phyloP scores from a whole-genome alignment of 352 stramenopile species.

The Phytopythium litorale region DNA sequence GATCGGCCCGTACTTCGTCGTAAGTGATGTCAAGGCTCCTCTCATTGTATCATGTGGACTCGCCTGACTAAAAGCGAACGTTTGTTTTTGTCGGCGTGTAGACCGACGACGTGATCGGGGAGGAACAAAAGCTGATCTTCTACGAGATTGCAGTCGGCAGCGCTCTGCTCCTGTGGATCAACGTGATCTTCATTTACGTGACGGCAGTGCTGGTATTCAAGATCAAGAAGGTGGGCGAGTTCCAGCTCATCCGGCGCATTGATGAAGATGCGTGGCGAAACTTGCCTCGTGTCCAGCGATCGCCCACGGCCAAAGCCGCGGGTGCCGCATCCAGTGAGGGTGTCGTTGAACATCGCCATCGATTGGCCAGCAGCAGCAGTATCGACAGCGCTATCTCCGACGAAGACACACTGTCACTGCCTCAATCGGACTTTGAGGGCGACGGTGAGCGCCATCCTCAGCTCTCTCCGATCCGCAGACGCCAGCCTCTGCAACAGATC shows the following conservation, averaged over 20 bases:
- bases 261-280: constrained; percentile 81
- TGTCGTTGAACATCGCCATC: constrained; percentile 13
- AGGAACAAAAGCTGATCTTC: constrained; percentile 83
- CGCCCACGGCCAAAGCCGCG: constrained; percentile 30
- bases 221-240: constrained; percentile 84
- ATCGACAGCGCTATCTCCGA: constrained; percentile 26
- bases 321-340: background rate
- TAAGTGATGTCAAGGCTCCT: constrained; percentile 15
- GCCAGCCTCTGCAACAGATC: constrained; percentile 18
- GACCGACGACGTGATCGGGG: constrained; percentile 68
- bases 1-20: constrained; percentile 82
- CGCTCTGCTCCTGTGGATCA: constrained; percentile 82
- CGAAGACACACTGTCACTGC: constrained; percentile 7
- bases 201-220: constrained; percentile 87
- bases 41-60: too few species aligned
- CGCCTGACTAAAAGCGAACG: background rate
- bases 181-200: constrained; percentile 87
- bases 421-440: constrained; percentile 9
- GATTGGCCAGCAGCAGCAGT: constrained; percentile 38
- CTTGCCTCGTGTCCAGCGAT: constrained; percentile 64
- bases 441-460: constrained; percentile 14
- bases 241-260: constrained; percentile 75
- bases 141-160: constrained; percentile 86
- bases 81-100: constrained; percentile 5
- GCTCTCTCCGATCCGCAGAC: constrained; percentile 34